phyloP scores from a whole-genome alignment of 148 eudicot genomes.

The Chenopodium quinoa region DNA sequence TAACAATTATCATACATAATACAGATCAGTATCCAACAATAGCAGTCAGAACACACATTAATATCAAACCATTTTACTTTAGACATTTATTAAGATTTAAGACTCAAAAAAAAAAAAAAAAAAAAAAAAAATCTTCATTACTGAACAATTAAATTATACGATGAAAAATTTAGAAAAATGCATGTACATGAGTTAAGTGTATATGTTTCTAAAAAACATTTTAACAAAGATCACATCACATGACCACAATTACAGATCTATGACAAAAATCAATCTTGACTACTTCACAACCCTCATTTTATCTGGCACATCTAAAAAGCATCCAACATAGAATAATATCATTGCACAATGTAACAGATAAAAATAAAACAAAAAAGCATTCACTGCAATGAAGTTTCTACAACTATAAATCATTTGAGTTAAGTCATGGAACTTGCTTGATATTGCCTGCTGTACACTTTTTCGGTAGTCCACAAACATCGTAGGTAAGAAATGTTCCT shows the following conservation, averaged over 20 bases:
- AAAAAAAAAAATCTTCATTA: too few relatives aligned
- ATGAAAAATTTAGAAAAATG: neutral
- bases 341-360: neutral
- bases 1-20: neutral
- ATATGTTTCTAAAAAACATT: neutral
- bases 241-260: neutral
- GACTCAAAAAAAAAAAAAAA: neutral
- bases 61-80: neutral
- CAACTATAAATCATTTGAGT: neutral
- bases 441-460: slow-evolving; percentile 97
- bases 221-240: neutral
- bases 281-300: neutral
- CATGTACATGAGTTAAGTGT: neutral
- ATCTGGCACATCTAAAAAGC: neutral
- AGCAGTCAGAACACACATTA: neutral
- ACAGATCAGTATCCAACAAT: neutral
- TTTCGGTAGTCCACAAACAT: slow-evolving; percentile 98
- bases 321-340: neutral
- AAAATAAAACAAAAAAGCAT: neutral
- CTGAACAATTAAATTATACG: neutral
- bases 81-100: neutral
- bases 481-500: slow-evolving; percentile 93
- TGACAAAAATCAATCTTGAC: neutral
- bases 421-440: slow-evolving; percentile 56
- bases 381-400: neutral